Evolutionary conservation across 257 asterid genomes (phyloP).

Genomic region (Leptodermis oblonga): DNA sequence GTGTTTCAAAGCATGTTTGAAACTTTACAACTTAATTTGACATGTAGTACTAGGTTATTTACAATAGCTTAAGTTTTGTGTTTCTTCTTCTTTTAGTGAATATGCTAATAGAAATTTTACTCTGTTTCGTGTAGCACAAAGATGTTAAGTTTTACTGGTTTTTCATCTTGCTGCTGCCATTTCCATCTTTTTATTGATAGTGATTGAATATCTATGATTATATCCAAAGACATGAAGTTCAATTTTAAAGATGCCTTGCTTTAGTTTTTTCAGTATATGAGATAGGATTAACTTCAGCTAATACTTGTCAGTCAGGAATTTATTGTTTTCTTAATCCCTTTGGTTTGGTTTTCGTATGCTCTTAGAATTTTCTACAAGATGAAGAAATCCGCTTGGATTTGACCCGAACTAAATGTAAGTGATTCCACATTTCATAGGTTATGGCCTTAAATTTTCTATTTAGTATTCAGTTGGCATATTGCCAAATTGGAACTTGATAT

Average conservation of each 20-base stretch:
- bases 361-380: constrained; percentile 48
- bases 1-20: background rate
- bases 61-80: background rate
- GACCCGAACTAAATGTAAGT: constrained; percentile 66
- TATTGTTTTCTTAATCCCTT: background rate
- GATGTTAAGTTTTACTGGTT: background rate
- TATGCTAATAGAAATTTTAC: background rate
- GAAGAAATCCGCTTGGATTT: constrained; percentile 57
- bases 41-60: background rate
- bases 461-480: background rate
- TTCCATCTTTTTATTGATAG: background rate
- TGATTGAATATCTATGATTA: background rate
- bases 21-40: background rate
- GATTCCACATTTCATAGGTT: background rate
- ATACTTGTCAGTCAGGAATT: background rate
- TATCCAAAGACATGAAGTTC: background rate
- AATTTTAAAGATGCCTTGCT: background rate
- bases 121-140: too few species aligned
- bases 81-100: too few species aligned
- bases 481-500: constrained; percentile 1
- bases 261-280: background rate
- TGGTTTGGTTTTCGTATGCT: constrained; percentile 6
- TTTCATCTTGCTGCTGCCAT: background rate
- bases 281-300: background rate
- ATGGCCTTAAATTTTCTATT: too few species aligned